Conservation (phyloP, 495 filamentous ascomycete genomes). For the Penicillium arizonense region DNA sequence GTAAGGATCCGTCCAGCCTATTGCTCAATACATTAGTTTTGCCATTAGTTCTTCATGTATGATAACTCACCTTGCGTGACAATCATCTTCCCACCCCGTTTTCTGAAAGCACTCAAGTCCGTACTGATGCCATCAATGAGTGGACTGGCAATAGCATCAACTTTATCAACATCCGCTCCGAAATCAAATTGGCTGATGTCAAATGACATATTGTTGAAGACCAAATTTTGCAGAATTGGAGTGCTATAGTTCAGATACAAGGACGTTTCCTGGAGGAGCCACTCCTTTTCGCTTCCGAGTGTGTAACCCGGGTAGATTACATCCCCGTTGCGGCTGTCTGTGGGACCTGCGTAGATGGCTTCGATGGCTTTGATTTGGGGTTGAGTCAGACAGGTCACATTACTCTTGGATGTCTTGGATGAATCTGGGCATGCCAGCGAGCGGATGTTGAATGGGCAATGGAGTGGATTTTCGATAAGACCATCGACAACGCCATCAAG, state of each 20-base stretch:
- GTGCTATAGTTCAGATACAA: slow-evolving; percentile 31
- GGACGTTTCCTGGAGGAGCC: slow-evolving; percentile 30
- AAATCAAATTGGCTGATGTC: slow-evolving; percentile 48
- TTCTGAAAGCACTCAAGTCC: slow-evolving; percentile 30
- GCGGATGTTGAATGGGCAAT: slow-evolving; percentile 35
- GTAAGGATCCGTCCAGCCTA: slow-evolving; percentile 36
- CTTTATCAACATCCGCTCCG: slow-evolving; percentile 30
- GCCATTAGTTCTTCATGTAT: background rate
- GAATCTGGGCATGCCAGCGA: slow-evolving; percentile 24
- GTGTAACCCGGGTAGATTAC: slow-evolving; percentile 39
- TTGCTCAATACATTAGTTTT: background rate
- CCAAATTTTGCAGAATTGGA: slow-evolving; percentile 65
- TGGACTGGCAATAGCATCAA: slow-evolving; percentile 26
- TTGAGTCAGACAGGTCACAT: slow-evolving; percentile 4
- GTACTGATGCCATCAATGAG: slow-evolving; percentile 37
- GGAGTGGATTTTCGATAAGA: slow-evolving; percentile 38
- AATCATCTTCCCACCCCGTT: slow-evolving; percentile 36
- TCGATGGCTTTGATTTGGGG: background rate
- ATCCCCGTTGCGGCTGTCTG: slow-evolving; percentile 9
- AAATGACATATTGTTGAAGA: slow-evolving; percentile 61
- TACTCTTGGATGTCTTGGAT: background rate
- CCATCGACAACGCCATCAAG: slow-evolving; percentile 39
- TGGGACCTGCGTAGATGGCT: slow-evolving; percentile 2
- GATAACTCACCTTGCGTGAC: slow-evolving; percentile 27
- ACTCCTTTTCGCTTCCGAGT: slow-evolving; percentile 29